Conservation (phyloP, 192 early-diverging fungal species). For the Coemansia sp. region DNA sequence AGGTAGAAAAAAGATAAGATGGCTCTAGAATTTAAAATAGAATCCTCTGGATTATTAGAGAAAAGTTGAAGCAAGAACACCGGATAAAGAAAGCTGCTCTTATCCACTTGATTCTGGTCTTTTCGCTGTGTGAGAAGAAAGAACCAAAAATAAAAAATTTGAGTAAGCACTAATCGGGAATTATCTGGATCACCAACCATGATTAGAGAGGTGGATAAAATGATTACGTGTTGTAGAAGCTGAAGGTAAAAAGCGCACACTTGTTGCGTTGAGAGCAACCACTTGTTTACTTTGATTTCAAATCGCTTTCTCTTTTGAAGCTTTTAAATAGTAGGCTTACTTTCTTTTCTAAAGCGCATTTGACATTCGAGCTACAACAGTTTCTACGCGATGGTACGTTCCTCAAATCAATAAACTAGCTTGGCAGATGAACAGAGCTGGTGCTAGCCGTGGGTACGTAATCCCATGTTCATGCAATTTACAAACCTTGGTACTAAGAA, state of each 20-base stretch:
- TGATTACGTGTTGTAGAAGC: neutral
- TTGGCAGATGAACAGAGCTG: neutral
- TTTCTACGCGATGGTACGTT: conserved; percentile 4
- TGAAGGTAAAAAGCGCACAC: no score
- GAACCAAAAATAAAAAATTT: conserved; percentile 2
- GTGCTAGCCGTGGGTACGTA: neutral
- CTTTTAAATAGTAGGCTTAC: neutral
- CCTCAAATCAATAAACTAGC: neutral
- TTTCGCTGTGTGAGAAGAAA: neutral
- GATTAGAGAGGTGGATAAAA: neutral
- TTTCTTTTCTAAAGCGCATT: neutral
- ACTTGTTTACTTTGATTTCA: no score
- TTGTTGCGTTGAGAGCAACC: no score
- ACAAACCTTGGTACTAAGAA: neutral
- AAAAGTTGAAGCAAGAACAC: neutral
- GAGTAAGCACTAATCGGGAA: neutral
- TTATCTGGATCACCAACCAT: neutral
- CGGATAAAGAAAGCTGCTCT: neutral
- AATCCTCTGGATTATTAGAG: neutral
- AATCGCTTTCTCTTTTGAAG: neutral
- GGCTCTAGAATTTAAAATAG: neutral
- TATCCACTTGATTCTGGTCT: neutral
- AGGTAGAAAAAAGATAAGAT: neutral
- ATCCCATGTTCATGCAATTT: neutral
- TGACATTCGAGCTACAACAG: neutral